phyloP scores from a whole-genome alignment of 345 rosid species.

The Erodium maritimum region DNA sequence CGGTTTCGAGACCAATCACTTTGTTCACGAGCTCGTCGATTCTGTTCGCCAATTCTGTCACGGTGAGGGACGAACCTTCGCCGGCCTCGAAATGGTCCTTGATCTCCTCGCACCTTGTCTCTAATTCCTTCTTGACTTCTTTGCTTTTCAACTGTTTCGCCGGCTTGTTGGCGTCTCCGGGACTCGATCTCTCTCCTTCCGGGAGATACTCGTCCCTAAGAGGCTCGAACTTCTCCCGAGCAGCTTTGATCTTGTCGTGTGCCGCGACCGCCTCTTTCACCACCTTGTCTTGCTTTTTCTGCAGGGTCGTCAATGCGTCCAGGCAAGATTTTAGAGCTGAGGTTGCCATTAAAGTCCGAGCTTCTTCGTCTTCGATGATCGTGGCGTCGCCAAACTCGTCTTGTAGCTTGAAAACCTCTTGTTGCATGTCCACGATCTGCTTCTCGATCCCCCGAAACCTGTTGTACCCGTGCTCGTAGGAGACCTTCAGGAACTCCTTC shows the following conservation, averaged over 20 bases:
- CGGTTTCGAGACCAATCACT: constrained; percentile 63
- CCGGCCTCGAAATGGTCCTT: constrained; percentile 47
- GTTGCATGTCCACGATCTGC: constrained; percentile 53
- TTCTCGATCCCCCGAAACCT: constrained; percentile 73
- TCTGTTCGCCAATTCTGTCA: constrained; percentile 71
- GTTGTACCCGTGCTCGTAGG: constrained; percentile 55
- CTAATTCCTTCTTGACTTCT: constrained; percentile 21
- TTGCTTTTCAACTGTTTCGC: constrained; percentile 7
- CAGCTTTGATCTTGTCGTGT: constrained; percentile 31
- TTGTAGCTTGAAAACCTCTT: constrained; percentile 46
- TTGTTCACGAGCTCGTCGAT: constrained; percentile 81
- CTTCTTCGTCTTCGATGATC: constrained; percentile 74
- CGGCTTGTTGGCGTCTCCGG: constrained; percentile 24
- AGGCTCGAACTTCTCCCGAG: constrained; percentile 40
- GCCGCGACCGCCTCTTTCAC: constrained; percentile 45
- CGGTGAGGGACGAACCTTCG: constrained; percentile 28
- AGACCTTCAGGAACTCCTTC: constrained; percentile 79
- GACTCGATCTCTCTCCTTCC: constrained; percentile 22
- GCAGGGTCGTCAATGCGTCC: constrained; percentile 47
- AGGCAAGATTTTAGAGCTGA: constrained; percentile 78
- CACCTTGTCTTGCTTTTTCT: constrained; percentile 50
- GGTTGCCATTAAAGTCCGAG: constrained; percentile 66
- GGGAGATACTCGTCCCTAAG: constrained; percentile 28
- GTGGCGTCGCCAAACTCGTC: constrained; percentile 75
- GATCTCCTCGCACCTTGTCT: constrained; percentile 33